phyloP scores from a whole-genome alignment of 768 basidiomycete species.

The Podaxis pistillaris region DNA sequence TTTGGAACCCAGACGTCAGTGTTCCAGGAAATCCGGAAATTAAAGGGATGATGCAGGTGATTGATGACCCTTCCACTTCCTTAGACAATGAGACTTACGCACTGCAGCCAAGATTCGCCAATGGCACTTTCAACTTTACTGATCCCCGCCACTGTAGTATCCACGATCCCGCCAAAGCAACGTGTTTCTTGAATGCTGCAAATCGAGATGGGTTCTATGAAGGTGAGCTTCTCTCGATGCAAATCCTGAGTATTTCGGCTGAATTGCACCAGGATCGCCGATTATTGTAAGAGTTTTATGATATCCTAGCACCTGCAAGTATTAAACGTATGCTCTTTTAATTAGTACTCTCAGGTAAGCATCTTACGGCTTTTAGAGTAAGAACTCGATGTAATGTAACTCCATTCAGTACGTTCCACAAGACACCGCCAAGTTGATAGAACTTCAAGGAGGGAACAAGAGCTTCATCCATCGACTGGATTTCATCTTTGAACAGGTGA shows the following conservation, averaged over 20 bases:
- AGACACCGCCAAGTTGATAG: conserved; percentile 59
- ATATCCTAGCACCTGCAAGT: neutral
- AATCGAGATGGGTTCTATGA: conserved; percentile 67
- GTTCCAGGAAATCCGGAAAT: conserved; percentile 48
- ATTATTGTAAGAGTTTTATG: conserved; percentile 45
- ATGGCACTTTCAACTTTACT: conserved; percentile 61
- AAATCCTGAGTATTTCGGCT: no score
- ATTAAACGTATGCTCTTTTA: neutral
- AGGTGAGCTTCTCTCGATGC: conserved; percentile 21
- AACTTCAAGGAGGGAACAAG: conserved; percentile 56
- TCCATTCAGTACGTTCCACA: conserved; percentile 55
- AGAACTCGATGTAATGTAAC: neutral
- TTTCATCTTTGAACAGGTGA: conserved; percentile 55
- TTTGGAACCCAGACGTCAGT: conserved; percentile 57
- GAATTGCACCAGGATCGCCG: conserved; percentile 38
- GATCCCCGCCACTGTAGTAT: conserved; percentile 68
- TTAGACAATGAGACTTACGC: neutral
- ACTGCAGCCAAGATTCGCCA: conserved; percentile 49
- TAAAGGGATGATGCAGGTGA: conserved; percentile 61
- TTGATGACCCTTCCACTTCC: neutral
- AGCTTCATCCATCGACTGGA: conserved; percentile 55
- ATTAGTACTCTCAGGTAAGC: conserved; percentile 56
- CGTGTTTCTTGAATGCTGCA: conserved; percentile 57
- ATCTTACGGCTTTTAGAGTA: neutral
- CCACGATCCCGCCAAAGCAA: conserved; percentile 54